Evolutionary conservation across 2,329 filamentous ascomycete genomes (phyloP).

Genomic region (Cercospora berteroae): DNA sequence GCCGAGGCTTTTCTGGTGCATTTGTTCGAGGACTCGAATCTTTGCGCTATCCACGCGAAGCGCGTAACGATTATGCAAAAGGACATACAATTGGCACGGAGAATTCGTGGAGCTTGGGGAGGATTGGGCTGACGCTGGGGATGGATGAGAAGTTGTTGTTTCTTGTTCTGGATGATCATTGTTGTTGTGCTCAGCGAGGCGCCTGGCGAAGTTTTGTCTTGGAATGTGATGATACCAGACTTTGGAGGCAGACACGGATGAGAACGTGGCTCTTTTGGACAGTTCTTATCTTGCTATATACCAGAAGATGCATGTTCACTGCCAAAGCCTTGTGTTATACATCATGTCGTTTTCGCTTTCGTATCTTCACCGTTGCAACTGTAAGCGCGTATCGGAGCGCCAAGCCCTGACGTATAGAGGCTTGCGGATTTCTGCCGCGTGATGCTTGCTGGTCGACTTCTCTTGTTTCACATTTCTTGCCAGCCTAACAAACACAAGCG

Average conservation of each 20-base stretch:
- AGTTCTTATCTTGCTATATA: neutral
- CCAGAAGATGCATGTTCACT: neutral
- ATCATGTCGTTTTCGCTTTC: slow-evolving; percentile 6
- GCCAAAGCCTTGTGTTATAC: neutral
- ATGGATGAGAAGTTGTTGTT: neutral
- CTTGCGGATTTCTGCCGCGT: neutral
- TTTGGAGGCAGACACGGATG: slow-evolving; percentile 1
- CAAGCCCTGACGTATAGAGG: slow-evolving; percentile 3
- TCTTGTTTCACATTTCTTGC: slow-evolving; percentile 1
- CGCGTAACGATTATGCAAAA: slow-evolving; percentile 97
- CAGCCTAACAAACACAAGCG: neutral
- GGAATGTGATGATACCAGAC: slow-evolving; percentile 18
- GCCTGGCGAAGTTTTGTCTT: slow-evolving; percentile 24
- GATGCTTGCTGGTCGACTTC: slow-evolving; percentile 4
- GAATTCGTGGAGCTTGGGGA: slow-evolving; percentile 75
- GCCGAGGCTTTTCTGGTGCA: slow-evolving; percentile 98
- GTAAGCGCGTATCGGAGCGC: neutral
- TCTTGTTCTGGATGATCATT: neutral
- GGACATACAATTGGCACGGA: slow-evolving; percentile 94
- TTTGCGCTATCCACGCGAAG: slow-evolving; percentile 98
- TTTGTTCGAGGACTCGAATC: slow-evolving; percentile 96
- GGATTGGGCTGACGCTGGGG: slow-evolving; percentile 24
- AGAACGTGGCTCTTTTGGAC: neutral
- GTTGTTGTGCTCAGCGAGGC: slow-evolving; percentile 27
- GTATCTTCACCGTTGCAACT: neutral